Evolutionary conservation across 2,329 filamentous ascomycete genomes (phyloP).

Genomic region (Ophiostoma sp.): DNA sequence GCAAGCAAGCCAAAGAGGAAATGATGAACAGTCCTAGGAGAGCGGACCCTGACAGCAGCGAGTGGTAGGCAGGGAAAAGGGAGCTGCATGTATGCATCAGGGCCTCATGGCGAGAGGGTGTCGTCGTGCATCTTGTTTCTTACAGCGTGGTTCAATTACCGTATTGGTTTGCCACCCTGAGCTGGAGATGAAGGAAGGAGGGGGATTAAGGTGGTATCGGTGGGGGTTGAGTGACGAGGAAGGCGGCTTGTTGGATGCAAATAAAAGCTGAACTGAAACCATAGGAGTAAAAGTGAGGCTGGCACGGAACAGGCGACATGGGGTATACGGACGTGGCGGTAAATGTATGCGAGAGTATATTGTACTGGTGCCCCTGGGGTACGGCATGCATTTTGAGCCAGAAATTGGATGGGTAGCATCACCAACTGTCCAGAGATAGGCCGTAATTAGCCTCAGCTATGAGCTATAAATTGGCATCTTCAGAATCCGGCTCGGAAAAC

Average conservation of each 20-base stretch:
- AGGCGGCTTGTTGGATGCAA: background rate
- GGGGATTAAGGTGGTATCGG: background rate
- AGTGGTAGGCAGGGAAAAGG: background rate
- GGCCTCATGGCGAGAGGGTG: background rate
- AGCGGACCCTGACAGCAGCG: background rate
- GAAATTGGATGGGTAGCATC: background rate
- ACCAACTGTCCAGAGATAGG: background rate
- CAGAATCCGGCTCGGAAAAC: too few species aligned
- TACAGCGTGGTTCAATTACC: background rate
- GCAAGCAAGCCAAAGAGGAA: background rate
- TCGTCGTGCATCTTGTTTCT: background rate
- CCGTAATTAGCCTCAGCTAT: background rate
- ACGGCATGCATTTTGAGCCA: rapidly evolving
- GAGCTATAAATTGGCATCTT: too few species aligned
- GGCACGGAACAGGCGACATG: background rate
- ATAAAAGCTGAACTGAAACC: background rate
- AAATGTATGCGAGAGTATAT: background rate
- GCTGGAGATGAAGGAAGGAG: too few species aligned
- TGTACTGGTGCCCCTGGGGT: background rate
- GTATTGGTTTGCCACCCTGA: background rate
- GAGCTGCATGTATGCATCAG: background rate
- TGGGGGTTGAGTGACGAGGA: background rate
- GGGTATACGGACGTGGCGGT: background rate
- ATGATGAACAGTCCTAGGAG: background rate
- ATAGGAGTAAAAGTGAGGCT: background rate